A percentile compares a stretch with the other conserved stretches of the same genome.
phyloP scores from a whole-genome alignment of 2,329 filamentous ascomycete species.

The Botrytis medusae region DNA sequence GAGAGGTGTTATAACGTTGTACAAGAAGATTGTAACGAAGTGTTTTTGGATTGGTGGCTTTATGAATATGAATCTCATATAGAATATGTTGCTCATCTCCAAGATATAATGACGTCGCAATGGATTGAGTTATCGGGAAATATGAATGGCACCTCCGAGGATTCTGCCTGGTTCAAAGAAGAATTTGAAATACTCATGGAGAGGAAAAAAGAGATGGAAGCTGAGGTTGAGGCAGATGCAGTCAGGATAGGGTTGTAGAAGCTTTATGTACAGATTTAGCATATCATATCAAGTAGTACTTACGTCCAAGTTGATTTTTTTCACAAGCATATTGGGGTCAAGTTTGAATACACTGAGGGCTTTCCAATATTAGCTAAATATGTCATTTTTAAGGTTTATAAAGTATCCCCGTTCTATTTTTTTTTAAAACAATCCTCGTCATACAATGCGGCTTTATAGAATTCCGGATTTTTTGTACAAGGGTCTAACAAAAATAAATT shows the following conservation, averaged over 20 bases:
- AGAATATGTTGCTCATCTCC: background rate
- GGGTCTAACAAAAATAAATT: fast-evolving
- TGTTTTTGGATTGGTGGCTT: background rate
- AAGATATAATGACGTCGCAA: background rate
- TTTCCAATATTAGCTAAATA: background rate
- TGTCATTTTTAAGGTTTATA: too few species aligned
- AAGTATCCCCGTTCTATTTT: too few species aligned
- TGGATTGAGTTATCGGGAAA: fast-evolving
- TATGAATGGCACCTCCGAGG: fast-evolving
- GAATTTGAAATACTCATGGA: background rate
- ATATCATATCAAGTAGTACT: background rate
- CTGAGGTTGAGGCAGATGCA: background rate
- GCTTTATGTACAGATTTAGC: background rate
- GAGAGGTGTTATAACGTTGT: background rate
- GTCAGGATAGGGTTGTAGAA: background rate
- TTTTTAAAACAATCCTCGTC: too few species aligned
- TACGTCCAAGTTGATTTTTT: background rate
- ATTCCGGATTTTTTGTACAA: background rate
- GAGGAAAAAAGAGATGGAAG: too few species aligned
- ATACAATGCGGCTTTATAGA: fast-evolving
- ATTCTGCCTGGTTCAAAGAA: background rate
- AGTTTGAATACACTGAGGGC: background rate
- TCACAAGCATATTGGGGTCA: background rate
- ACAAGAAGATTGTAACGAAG: background rate
- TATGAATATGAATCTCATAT: background rate